These are phyloP conservation scores for Cinnamomum micranthum DNA, from an alignment of 164 flowering plant genomes.

Conservation along the genomic window DNA sequence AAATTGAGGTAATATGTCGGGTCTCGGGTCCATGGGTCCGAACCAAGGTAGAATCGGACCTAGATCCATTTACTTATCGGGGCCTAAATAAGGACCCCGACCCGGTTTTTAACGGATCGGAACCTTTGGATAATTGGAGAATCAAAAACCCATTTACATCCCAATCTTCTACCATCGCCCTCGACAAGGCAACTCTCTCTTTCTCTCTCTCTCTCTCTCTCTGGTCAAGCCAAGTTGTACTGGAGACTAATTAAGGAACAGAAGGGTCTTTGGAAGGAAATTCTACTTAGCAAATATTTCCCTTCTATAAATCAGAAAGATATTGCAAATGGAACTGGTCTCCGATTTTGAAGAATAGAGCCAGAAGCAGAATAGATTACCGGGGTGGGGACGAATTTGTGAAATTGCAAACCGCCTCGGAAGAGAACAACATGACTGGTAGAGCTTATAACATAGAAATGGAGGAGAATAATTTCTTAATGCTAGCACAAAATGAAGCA, in stretches of 20 bases:
- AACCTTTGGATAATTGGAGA: too few relatives aligned
- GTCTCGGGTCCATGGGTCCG: too few relatives aligned
- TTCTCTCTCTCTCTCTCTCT: too few relatives aligned
- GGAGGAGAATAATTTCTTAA: conserved; percentile 3
- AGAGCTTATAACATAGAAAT: background rate
- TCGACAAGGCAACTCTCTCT: too few relatives aligned
- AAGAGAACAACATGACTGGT: background rate
- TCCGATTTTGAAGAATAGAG: background rate
- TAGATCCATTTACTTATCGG: too few relatives aligned
- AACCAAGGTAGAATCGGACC: too few relatives aligned
- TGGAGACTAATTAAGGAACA: background rate
- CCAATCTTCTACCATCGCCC: too few relatives aligned
- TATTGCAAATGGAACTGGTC: background rate
- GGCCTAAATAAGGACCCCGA: too few relatives aligned
- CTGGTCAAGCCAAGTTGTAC: background rate
- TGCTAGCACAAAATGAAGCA: background rate
- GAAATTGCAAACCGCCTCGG: conserved; percentile 1
- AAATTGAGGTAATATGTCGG: too few relatives aligned
- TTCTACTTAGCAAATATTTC: background rate
- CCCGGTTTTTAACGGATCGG: too few relatives aligned
- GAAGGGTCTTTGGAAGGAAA: background rate
- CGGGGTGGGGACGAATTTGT: background rate
- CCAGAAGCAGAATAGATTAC: background rate
- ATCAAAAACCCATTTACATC: too few relatives aligned
- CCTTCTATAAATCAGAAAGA: background rate